These are phyloP conservation scores for Hyaloscypha variabilis DNA, from an alignment of 495 filamentous ascomycete species.

Conservation along the genomic window DNA sequence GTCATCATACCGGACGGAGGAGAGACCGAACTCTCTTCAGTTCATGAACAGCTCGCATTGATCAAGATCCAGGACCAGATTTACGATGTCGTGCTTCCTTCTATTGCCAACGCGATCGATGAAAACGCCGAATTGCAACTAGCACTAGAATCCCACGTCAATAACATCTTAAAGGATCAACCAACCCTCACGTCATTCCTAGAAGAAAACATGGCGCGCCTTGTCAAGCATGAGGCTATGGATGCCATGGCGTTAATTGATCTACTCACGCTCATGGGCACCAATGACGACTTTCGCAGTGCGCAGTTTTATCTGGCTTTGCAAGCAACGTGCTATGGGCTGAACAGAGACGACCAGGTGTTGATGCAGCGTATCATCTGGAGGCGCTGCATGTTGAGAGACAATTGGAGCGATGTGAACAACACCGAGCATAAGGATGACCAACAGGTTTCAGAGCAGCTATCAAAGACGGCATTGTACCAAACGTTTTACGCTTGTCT, in stretches of 20 bases:
- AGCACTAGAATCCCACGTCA: constrained; percentile 68
- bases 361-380: constrained; percentile 61
- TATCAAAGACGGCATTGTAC: constrained; percentile 43
- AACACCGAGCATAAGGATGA: constrained; percentile 45
- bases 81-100: constrained; percentile 51
- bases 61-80: constrained; percentile 72
- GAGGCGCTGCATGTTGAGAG: constrained; percentile 66
- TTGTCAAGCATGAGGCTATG: constrained; percentile 70
- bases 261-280: constrained; percentile 71
- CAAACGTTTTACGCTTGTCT: constrained; percentile 37
- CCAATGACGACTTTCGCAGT: constrained; percentile 40
- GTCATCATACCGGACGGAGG: constrained; percentile 39
- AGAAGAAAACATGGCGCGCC: constrained; percentile 59
- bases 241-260: constrained; percentile 72
- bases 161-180: constrained; percentile 54
- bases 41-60: constrained; percentile 65
- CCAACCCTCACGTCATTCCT: constrained; percentile 68
- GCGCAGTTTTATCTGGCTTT: constrained; percentile 61
- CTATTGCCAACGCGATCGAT: constrained; percentile 71
- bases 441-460: constrained; percentile 33
- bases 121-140: constrained; percentile 73
- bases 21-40: constrained; percentile 39
- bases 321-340: constrained; percentile 48
- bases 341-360: constrained; percentile 37
- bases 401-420: constrained; percentile 61